These are phyloP conservation scores for Porodaedalea pini DNA, from an alignment of 1,284 basidiomycete species.

Conservation along the genomic window DNA sequence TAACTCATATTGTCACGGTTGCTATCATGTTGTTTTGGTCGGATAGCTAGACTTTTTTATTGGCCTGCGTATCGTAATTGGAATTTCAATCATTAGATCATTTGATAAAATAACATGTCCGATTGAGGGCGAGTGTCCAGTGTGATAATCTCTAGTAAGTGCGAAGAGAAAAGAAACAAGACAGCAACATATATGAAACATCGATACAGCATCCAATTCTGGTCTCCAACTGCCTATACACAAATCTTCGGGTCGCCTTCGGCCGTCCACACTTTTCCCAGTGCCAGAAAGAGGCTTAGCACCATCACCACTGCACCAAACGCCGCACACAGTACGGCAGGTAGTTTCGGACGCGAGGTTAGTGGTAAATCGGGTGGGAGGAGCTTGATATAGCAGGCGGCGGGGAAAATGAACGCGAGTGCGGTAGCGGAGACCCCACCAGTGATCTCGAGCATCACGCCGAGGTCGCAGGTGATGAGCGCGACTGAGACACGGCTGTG, in stretches of 20 bases:
- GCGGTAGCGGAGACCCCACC: constrained; percentile 94
- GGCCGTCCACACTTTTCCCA: constrained; percentile 71
- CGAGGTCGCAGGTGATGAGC: constrained; percentile 92
- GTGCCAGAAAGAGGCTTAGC: constrained; percentile 70
- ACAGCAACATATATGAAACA: constrained; percentile 4
- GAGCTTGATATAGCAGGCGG: constrained; percentile 82
- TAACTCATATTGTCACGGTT: neutral
- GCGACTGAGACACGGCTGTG: constrained; percentile 54
- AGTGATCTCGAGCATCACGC: constrained; percentile 95
- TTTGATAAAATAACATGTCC: neutral
- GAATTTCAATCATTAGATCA: neutral
- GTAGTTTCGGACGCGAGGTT: constrained; percentile 67
- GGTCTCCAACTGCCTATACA: constrained; percentile 34
- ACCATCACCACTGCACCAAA: constrained; percentile 83
- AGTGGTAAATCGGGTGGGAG: constrained; percentile 54
- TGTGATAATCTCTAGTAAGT: constrained; percentile 3
- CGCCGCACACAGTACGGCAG: constrained; percentile 65
- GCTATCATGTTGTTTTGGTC: neutral
- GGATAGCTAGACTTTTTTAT: too few species aligned
- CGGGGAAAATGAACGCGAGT: constrained; percentile 92
- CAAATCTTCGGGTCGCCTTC: constrained; percentile 70
- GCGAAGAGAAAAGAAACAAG: constrained; percentile 24
- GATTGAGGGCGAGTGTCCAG: neutral
- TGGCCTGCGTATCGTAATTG: too few species aligned
- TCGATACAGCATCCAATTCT: neutral